These are phyloP conservation scores for Phallus indusiatus DNA, from an alignment of 768 basidiomycete genomes.

Conservation along the genomic window DNA sequence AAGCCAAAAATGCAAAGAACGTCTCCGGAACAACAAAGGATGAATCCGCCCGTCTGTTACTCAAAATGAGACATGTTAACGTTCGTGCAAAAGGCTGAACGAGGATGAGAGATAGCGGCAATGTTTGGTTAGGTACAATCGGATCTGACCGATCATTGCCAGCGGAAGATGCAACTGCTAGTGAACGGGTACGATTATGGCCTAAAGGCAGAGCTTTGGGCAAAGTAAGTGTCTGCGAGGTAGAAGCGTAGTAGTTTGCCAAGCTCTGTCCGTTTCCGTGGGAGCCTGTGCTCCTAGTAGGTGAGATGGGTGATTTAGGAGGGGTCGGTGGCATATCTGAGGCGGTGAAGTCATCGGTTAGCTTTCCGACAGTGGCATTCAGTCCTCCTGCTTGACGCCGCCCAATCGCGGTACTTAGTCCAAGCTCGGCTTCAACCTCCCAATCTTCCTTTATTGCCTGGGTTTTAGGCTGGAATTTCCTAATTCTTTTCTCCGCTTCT, in stretches of 20 bases:
- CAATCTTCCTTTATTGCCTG: too few relatives aligned
- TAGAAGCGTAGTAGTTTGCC: slow-evolving; percentile 47
- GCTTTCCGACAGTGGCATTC: slow-evolving; percentile 12
- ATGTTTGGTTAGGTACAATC: slow-evolving; percentile 52
- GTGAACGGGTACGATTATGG: slow-evolving; percentile 58
- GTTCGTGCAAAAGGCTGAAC: slow-evolving; percentile 50
- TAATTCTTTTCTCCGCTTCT: slow-evolving; percentile 47
- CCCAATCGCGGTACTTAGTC: too few relatives aligned
- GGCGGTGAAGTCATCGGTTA: too few relatives aligned
- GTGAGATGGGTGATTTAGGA: neutral
- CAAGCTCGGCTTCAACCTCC: too few relatives aligned
- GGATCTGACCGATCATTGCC: slow-evolving; percentile 30
- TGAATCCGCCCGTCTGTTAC: slow-evolving; percentile 57
- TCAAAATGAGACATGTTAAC: slow-evolving; percentile 48
- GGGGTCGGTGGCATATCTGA: neutral
- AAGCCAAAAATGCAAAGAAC: slow-evolving; percentile 10
- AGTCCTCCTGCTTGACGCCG: too few relatives aligned
- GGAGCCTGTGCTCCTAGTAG: slow-evolving; percentile 16
- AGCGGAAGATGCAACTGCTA: slow-evolving; percentile 22
- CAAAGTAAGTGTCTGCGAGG: slow-evolving; percentile 51
- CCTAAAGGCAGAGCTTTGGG: slow-evolving; percentile 51
- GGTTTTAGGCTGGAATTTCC: too few relatives aligned
- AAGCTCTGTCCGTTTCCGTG: slow-evolving; percentile 29
- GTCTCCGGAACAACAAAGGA: slow-evolving; percentile 44
- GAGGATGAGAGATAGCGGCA: slow-evolving; percentile 57